A percentile compares a stretch with the other conserved stretches of the same genome.
These are phyloP conservation scores for Cladochytrium replicatum DNA, from an alignment of 192 early-diverging fungal species.

Conservation along the genomic window DNA sequence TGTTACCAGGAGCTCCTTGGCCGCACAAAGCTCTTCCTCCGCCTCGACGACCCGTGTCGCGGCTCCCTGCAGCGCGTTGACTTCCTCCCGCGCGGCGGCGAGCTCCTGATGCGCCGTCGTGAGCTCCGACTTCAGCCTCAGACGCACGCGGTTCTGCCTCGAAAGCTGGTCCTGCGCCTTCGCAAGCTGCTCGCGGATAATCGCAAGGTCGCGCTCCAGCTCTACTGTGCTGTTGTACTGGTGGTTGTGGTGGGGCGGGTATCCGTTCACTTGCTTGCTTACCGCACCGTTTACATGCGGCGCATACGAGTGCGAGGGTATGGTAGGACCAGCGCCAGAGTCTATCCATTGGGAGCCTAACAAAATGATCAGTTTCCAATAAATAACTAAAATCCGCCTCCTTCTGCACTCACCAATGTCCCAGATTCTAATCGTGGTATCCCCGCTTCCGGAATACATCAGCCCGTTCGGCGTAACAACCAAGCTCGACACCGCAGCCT, in stretches of 20 bases:
- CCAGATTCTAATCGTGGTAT: slow-evolving; percentile 12
- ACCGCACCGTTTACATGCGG: no score
- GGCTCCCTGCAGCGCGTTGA: slow-evolving; percentile 4
- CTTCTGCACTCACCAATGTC: no score
- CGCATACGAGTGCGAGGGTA: no score
- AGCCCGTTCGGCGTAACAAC: slow-evolving; percentile 2
- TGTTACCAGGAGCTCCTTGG: slow-evolving; percentile 28
- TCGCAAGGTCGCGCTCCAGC: no score
- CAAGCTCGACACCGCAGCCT: slow-evolving; percentile 2
- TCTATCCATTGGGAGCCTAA: no score
- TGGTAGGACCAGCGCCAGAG: no score
- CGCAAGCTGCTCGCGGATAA: slow-evolving; percentile 27
- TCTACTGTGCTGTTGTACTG: no score
- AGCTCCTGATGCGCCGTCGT: slow-evolving; percentile 25
- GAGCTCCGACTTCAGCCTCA: slow-evolving; percentile 32
- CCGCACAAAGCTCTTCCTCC: slow-evolving; percentile 25
- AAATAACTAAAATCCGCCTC: no score
- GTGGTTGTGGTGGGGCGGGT: no score
- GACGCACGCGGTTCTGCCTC: slow-evolving; percentile 29
- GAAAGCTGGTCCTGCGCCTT: slow-evolving; percentile 26
- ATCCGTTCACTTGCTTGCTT: no score
- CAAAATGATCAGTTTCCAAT: no score
- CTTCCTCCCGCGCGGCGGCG: slow-evolving; percentile 16
- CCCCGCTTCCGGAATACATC: slow-evolving; percentile 8
- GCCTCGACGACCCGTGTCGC: slow-evolving; percentile 7